Evolutionary conservation across 305 asterid genomes (phyloP).

Genomic region (Salvia sclarea): DNA sequence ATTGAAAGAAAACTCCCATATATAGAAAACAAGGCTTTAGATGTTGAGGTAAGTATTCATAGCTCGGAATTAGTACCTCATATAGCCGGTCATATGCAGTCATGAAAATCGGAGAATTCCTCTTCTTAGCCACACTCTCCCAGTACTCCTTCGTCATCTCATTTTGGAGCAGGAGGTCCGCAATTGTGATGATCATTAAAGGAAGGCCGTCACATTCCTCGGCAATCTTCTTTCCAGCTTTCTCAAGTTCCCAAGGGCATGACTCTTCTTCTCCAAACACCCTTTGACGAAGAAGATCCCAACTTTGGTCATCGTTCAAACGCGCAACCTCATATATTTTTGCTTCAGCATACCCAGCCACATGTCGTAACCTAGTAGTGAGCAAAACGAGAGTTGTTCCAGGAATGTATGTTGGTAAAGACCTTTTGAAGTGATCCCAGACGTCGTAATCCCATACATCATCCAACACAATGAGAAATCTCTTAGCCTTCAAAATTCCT

Average conservation of each 20-base stretch:
- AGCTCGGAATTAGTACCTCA: not conserved
- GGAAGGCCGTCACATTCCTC: slow-evolving; percentile 25
- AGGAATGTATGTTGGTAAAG: not conserved
- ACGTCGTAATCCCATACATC: slow-evolving; percentile 1
- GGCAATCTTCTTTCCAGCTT: slow-evolving; percentile 7
- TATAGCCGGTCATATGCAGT: not conserved
- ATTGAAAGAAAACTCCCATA: not conserved
- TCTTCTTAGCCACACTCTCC: not conserved
- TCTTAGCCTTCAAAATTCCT: not conserved
- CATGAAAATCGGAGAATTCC: not conserved
- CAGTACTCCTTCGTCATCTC: not conserved
- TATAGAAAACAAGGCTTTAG: not conserved
- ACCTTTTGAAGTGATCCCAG: not conserved
- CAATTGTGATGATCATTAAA: slow-evolving; percentile 12
- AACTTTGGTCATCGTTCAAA: not conserved
- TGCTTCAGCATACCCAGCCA: too few species aligned
- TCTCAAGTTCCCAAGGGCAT: slow-evolving; percentile 1
- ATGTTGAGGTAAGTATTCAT: not conserved
- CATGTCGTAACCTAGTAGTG: not conserved
- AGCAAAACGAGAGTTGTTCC: not conserved
- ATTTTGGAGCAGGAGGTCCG: not conserved
- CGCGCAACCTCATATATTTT: too few species aligned
- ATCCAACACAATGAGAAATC: slow-evolving; percentile 10
- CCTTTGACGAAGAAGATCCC: slow-evolving; percentile 8
- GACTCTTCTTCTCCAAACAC: slow-evolving; percentile 1